These are phyloP conservation scores for Russula compacta DNA, from an alignment of 768 basidiomycete species.

Conservation along the genomic window DNA sequence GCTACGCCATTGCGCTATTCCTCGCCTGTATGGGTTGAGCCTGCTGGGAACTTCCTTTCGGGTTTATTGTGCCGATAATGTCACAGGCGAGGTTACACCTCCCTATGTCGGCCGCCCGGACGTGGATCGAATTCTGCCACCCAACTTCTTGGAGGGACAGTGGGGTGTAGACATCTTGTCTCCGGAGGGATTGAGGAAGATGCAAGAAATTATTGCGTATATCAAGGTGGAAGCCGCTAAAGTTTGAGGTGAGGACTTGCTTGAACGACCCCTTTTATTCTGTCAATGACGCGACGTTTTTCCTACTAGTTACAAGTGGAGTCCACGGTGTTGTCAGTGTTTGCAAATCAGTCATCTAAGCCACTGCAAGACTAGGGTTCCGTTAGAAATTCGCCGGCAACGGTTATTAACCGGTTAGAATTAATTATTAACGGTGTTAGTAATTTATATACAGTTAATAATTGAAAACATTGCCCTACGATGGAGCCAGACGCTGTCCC, in stretches of 20 bases:
- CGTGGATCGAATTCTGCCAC: background rate
- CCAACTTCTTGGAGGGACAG: background rate
- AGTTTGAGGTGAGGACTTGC: background rate
- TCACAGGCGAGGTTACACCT: background rate
- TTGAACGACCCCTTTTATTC: background rate
- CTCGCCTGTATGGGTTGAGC: constrained; percentile 2
- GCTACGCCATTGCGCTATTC: background rate
- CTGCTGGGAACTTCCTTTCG: background rate
- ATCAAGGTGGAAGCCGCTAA: background rate
- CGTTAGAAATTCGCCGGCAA: no score
- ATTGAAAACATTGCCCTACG: no score
- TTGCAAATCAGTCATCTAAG: no score
- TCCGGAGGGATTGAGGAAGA: background rate
- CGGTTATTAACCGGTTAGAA: no score
- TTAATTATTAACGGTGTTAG: no score
- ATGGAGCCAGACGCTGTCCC: no score
- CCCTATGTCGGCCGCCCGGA: background rate
- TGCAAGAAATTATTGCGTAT: background rate
- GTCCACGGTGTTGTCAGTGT: no score
- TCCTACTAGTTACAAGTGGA: no score
- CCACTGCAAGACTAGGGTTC: no score
- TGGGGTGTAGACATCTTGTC: background rate
- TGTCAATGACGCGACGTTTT: background rate
- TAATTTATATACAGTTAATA: no score
- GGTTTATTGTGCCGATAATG: background rate